Percentiles rank a stretch among this genome's conserved stretches.
phyloP scores from a whole-genome alignment of 1,139 yeast species.

The Debaryomycetaceae sp. region DNA sequence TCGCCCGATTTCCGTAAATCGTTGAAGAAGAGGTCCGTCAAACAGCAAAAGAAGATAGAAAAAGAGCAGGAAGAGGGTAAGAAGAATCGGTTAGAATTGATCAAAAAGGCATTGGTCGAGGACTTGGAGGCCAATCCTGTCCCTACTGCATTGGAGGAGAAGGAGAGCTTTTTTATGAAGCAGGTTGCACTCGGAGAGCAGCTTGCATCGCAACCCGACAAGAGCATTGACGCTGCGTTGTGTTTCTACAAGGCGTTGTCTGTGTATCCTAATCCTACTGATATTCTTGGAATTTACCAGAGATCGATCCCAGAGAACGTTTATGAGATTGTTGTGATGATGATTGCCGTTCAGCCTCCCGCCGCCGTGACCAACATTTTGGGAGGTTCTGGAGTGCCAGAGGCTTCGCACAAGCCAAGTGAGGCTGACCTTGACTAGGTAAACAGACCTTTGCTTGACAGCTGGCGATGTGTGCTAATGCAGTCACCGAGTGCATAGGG shows the following conservation, averaged over 20 bases:
- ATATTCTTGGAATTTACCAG: constrained; percentile 83
- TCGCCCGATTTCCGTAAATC: constrained; percentile 76
- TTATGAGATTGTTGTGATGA: constrained; percentile 76
- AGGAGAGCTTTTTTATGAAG: constrained; percentile 73
- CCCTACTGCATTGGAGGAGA: constrained; percentile 68
- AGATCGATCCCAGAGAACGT: constrained; percentile 80
- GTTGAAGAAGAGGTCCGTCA: constrained; percentile 60
- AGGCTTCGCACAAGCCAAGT: constrained; percentile 27
- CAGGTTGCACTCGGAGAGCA: constrained; percentile 86
- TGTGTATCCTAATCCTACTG: constrained; percentile 93
- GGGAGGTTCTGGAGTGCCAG: constrained; percentile 27
- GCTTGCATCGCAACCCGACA: constrained; percentile 53
- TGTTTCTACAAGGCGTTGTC: constrained; percentile 93
- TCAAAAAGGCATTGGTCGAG: constrained; percentile 58
- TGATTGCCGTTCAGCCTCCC: constrained; percentile 90
- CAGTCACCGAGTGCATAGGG: not conserved
- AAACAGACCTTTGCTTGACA: constrained; percentile 1
- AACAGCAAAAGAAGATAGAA: constrained; percentile 56
- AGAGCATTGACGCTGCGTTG: constrained; percentile 76
- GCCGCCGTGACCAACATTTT: constrained; percentile 70
- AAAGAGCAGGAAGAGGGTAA: constrained; percentile 57
- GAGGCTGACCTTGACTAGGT: constrained; percentile 40
- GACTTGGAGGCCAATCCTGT: constrained; percentile 71
- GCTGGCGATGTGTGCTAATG: not conserved
- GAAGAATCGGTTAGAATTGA: constrained; percentile 56